phyloP scores from a whole-genome alignment of 345 rosid genomes.

The Moricandia arvensis region DNA sequence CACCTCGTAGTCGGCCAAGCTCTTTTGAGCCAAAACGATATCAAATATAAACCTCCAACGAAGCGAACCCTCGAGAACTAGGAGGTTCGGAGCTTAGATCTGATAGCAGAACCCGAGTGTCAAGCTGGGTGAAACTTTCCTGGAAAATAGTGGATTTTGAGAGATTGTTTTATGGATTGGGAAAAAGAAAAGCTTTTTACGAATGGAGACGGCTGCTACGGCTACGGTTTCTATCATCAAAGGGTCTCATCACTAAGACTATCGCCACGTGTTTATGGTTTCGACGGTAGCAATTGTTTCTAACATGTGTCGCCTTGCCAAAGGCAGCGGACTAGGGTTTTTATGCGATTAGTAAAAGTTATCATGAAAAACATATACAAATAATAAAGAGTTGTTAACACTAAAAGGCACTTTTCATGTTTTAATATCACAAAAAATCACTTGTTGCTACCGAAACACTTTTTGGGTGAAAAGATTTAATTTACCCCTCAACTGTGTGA shows the following conservation, averaged over 20 bases:
- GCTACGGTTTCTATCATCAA: slow-evolving; percentile 31
- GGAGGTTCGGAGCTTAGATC: neutral
- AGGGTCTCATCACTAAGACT: neutral
- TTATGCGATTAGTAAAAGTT: neutral
- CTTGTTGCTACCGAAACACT: no score
- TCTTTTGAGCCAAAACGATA: neutral
- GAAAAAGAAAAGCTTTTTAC: slow-evolving; percentile 1
- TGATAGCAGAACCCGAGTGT: neutral
- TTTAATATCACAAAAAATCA: no score
- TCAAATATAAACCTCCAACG: neutral
- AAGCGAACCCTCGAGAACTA: neutral
- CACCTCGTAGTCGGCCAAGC: neutral
- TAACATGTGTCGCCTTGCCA: slow-evolving; percentile 8
- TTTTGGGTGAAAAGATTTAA: no score
- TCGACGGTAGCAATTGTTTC: slow-evolving; percentile 24
- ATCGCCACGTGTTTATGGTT: slow-evolving; percentile 28
- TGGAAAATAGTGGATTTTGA: neutral
- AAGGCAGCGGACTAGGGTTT: slow-evolving; percentile 27
- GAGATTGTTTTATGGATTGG: slow-evolving; percentile 11
- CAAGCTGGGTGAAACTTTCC: neutral
- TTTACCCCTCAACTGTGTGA: no score
- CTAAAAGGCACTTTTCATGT: no score
- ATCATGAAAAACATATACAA: no score
- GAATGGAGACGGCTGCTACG: slow-evolving; percentile 32
- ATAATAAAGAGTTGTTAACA: no score